phyloP scores from a whole-genome alignment of 306 rosid species.

The Cyclanthera cordifolia region DNA sequence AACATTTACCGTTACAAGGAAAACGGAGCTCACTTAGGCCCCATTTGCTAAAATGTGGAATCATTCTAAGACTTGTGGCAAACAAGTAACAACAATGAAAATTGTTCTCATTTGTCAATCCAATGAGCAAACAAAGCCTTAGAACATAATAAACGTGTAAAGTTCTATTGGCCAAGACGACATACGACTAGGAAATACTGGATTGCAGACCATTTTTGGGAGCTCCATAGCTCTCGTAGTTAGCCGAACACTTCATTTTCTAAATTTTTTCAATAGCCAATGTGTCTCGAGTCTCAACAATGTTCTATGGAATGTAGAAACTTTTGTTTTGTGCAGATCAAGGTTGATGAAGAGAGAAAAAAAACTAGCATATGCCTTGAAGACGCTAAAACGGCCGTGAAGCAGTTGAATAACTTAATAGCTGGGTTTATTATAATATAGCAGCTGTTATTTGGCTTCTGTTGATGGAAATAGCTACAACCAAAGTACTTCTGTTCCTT shows the following conservation, averaged over 20 bases:
- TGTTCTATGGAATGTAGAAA: not conserved
- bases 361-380: slow-evolving; percentile 68
- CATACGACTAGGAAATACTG: not conserved
- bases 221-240: not conserved
- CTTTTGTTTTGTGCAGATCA: slow-evolving; percentile 39
- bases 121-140: not conserved
- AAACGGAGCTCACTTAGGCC: not conserved
- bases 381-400: slow-evolving; percentile 88
- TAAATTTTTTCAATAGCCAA: not conserved
- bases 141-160: not conserved
- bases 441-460: slow-evolving; percentile 67
- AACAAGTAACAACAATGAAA: not conserved
- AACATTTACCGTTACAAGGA: too few species aligned
- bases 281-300: not conserved
- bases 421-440: slow-evolving; percentile 33
- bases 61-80: not conserved
- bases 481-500: slow-evolving; percentile 70
- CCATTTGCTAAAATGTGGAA: not conserved
- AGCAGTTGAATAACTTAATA: slow-evolving; percentile 65
- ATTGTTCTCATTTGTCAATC: not conserved
- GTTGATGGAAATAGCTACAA: slow-evolving; percentile 73
- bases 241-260: not conserved
- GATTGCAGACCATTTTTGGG: not conserved
- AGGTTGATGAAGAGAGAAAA: slow-evolving; percentile 68
- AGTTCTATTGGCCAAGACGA: not conserved